Evolutionary conservation across 768 basidiomycete genomes (phyloP).

Genomic region (Mycena floridula): DNA sequence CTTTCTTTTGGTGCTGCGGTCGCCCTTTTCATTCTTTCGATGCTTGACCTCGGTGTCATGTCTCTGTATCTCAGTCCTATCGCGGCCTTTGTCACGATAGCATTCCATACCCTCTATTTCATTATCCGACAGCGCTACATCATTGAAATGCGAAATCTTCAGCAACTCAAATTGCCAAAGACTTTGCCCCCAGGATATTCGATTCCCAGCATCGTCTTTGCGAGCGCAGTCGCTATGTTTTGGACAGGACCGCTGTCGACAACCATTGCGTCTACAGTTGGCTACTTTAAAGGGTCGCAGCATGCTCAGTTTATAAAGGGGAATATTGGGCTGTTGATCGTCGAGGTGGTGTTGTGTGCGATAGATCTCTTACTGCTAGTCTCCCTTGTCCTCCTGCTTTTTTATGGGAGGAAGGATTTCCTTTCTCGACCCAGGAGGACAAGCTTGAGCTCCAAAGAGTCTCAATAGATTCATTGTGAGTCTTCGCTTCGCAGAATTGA

Average conservation of each 20-base stretch:
- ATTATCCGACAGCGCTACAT: background rate
- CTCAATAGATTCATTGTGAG: background rate
- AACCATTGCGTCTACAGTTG: background rate
- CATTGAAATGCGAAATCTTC: background rate
- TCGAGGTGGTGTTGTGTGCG: background rate
- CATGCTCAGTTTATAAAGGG: background rate
- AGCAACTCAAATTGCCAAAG: background rate
- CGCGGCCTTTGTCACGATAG: background rate
- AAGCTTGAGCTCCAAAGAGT: background rate
- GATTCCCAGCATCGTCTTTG: background rate
- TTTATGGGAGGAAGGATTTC: background rate
- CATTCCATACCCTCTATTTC: background rate
- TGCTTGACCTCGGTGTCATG: slow-evolving; percentile 1
- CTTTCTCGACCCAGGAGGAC: background rate
- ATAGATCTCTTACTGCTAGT: background rate
- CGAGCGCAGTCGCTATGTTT: background rate
- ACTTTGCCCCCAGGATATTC: background rate
- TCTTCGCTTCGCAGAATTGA: background rate
- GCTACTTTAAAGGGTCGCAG: background rate
- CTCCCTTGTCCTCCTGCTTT: background rate
- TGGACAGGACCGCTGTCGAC: background rate
- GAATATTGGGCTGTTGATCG: background rate
- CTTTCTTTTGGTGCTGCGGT: background rate
- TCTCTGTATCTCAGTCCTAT: background rate
- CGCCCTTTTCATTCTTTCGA: background rate